Base-by-base conservation (phyloP, 2,329 filamentous ascomycete genomes). In the Alternaria longipes region DNA sequence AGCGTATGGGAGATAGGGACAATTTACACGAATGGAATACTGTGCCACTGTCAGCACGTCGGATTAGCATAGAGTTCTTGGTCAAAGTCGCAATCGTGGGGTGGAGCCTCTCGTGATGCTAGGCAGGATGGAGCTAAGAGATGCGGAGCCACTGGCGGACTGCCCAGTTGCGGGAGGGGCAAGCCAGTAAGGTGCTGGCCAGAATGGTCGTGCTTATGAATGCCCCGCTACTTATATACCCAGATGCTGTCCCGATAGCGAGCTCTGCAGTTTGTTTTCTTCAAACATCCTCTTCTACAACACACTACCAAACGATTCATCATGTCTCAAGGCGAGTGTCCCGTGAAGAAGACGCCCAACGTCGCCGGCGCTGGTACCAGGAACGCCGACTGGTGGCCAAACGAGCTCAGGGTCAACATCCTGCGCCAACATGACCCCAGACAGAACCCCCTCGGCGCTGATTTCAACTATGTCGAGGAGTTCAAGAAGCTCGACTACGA, bases 361-460 rank as follows among this genome's bases (percentile, higher is more conserved):
- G 68, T 75, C 64, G 76, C 67, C 59, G 90, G 89, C 67, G 86
- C 86, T 70, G 91, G 91, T 71, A 91, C 89, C 70, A 81, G 83
- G 63, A 92, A 89, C 82, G 74, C 70, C 56, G 89, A 93, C 83
- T 92, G 90, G 88, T 93, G 91, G 91, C 91, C 91, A 55, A 84
- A 88, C 59, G 81, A 85, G 70, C 80, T 93, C 65, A 86, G 83
- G 73, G 83, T 92, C 67, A 88, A 90, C 81, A 89, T 93, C 72
- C 86, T 94, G 54, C 90, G 91, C 74, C 91, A 93, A 80, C 86
- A 92, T 76, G 87, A 85, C 36, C 73, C 83, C 22, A 81, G 83
- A 59, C 86, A 86, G 65, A 90, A 91, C 78, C 91, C 91, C 0
- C 76, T 88, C 66, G 84, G 80, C 71, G 81, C 84, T 64, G 86